Conservation (phyloP, 768 basidiomycete genomes). For the Mycena indigotica region DNA sequence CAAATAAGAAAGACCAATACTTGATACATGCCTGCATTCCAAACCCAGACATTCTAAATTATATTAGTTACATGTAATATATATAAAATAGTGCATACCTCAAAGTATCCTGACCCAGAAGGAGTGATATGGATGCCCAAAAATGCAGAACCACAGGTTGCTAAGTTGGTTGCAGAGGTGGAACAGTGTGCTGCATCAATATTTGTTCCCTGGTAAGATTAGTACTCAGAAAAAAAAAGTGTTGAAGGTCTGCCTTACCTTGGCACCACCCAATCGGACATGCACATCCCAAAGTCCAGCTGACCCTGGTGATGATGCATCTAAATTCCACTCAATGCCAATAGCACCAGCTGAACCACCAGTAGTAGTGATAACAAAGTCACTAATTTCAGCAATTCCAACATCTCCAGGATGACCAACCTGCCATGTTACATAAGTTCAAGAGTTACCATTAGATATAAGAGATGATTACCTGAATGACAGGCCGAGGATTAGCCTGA, state of each 20-base stretch:
- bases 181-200: conserved; percentile 6
- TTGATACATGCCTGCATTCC: not conserved
- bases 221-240: not conserved
- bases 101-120: conserved; percentile 3
- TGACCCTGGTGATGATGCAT: not conserved
- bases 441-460: not conserved
- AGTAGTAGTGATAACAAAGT: not conserved
- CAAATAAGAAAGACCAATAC: conserved; percentile 36
- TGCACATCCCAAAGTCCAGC: not conserved
- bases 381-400: not conserved
- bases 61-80: not conserved
- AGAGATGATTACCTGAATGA: not conserved
- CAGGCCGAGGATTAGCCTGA: not conserved
- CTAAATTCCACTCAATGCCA: conserved; percentile 6
- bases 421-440: no score
- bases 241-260: not conserved
- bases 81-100: not conserved
- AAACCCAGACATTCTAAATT: not conserved
- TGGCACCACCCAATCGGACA: not conserved
- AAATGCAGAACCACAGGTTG: not conserved
- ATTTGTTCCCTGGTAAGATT: conserved; percentile 1
- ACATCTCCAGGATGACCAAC: not conserved
- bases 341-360: conserved; percentile 3
- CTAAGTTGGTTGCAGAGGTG: not conserved
- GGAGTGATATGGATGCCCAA: conserved; percentile 4